Conservation (phyloP, 345 rosid genomes). For the Pistacia integerrima region DNA sequence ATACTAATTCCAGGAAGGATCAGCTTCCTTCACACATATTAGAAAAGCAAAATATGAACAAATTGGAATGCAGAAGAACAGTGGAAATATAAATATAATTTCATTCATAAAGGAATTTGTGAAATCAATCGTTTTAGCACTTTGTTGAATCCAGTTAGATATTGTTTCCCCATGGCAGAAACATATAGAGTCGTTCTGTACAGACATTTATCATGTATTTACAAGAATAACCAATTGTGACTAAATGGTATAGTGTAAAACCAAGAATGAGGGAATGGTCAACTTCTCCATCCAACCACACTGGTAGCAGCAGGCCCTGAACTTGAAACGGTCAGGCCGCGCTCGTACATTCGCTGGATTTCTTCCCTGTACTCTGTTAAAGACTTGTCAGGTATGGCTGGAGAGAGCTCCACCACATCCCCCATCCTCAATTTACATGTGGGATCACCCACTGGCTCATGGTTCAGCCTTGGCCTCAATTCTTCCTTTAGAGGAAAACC, state of each 20-base stretch:
- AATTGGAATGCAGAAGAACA: background rate
- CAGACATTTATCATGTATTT: conserved; percentile 32
- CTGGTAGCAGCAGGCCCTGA: conserved; percentile 33
- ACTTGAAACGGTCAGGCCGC: conserved; percentile 42
- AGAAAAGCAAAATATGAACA: too few relatives aligned
- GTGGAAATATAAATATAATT: conserved; percentile 5
- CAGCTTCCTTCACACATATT: too few relatives aligned
- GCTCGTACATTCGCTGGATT: conserved; percentile 90
- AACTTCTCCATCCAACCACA: conserved; percentile 59
- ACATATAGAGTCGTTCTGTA: conserved; percentile 35
- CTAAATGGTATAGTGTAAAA: conserved; percentile 16
- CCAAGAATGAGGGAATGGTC: conserved; percentile 20
- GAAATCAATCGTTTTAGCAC: conserved; percentile 23
- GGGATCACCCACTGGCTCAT: conserved; percentile 62
- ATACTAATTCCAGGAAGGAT: too few relatives aligned
- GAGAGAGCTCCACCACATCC: conserved; percentile 92
- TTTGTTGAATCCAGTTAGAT: conserved; percentile 30
- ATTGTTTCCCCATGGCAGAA: conserved; percentile 24
- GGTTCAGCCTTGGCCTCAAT: conserved; percentile 81
- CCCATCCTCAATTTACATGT: conserved; percentile 84
- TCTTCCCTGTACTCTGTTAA: conserved; percentile 86
- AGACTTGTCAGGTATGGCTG: conserved; percentile 81
- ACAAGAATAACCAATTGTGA: conserved; percentile 35
- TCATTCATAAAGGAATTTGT: conserved; percentile 10
- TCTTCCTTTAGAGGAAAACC: conserved; percentile 82